These are phyloP conservation scores for Capronia americana DNA, from an alignment of 2,329 filamentous ascomycete genomes.

Conservation along the genomic window DNA sequence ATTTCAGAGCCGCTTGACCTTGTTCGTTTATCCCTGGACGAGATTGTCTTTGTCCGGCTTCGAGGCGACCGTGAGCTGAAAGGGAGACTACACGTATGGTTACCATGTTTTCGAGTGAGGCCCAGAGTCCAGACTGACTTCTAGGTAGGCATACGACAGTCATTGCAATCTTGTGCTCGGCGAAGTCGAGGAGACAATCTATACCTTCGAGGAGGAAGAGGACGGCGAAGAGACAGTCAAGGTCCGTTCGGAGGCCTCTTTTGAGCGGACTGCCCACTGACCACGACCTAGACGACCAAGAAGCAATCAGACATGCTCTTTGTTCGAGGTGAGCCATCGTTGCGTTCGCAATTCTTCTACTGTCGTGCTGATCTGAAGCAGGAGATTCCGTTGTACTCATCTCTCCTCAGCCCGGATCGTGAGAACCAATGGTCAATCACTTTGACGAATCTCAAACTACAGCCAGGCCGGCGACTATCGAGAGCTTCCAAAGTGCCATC, in stretches of 20 bases:
- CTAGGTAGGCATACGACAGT: slow-evolving; percentile 86
- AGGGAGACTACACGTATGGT: slow-evolving; percentile 85
- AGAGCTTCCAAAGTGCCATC: not conserved
- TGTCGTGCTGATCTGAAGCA: too few relatives aligned
- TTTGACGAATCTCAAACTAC: not conserved
- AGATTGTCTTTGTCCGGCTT: slow-evolving; percentile 96
- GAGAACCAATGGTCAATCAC: slow-evolving; percentile 28
- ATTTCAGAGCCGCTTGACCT: slow-evolving; percentile 94
- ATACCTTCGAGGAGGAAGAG: slow-evolving; percentile 87
- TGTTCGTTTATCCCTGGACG: slow-evolving; percentile 87
- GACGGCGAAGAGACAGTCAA: slow-evolving; percentile 76
- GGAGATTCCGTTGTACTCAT: slow-evolving; percentile 53
- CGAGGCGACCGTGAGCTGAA: slow-evolving; percentile 94
- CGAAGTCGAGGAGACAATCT: slow-evolving; percentile 97
- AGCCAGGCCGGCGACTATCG: not conserved
- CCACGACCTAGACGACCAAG: slow-evolving; percentile 73
- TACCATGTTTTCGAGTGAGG: not conserved
- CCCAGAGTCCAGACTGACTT: slow-evolving; percentile 34
- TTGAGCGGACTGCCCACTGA: not conserved
- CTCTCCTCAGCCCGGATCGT: slow-evolving; percentile 62
- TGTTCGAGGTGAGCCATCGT: slow-evolving; percentile 76
- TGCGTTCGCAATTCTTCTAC: not conserved
- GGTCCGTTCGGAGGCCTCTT: slow-evolving; percentile 54
- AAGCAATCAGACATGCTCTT: slow-evolving; percentile 99
- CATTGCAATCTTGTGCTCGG: slow-evolving; percentile 97